Conservation (phyloP, 371 early-diverging fungal species). For the Zychaea mexicana region DNA sequence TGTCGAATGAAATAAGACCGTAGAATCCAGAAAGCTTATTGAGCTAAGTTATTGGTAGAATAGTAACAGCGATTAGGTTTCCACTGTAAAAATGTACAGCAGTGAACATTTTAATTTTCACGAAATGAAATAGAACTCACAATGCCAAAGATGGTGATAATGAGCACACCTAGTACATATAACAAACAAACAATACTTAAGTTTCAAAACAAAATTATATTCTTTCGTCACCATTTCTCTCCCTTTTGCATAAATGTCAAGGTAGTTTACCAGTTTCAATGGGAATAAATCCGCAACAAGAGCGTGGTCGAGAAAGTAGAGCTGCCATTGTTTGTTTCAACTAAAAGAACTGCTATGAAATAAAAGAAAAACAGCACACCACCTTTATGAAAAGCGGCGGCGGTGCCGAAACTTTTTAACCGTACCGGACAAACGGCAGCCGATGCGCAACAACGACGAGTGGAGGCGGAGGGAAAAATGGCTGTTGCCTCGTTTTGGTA, state of each 20-base stretch:
- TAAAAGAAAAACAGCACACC: neutral
- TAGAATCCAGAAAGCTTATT: slow-evolving; percentile 50
- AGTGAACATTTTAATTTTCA: too few relatives aligned
- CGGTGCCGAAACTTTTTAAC: neutral
- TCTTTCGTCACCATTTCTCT: too few relatives aligned
- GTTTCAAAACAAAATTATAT: slow-evolving; percentile 1
- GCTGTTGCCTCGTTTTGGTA: too few relatives aligned
- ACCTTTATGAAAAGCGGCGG: neutral
- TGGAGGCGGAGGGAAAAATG: too few relatives aligned
- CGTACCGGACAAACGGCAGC: too few relatives aligned
- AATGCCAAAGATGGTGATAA: slow-evolving; percentile 47
- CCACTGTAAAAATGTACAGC: too few relatives aligned
- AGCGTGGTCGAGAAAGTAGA: slow-evolving; percentile 22
- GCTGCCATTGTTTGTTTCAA: slow-evolving; percentile 15
- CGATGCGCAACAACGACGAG: too few relatives aligned
- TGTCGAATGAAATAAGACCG: slow-evolving; percentile 41
- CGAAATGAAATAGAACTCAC: slow-evolving; percentile 38
- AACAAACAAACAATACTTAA: neutral
- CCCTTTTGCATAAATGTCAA: too few relatives aligned
- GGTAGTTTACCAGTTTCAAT: slow-evolving; percentile 33
- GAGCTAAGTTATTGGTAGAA: slow-evolving; percentile 20
- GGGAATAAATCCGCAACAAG: slow-evolving; percentile 37
- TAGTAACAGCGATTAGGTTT: too few relatives aligned
- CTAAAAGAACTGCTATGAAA: neutral
- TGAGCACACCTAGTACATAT: slow-evolving; percentile 28